Conservation (phyloP, 2,329 filamentous ascomycete species). For the Spiromastix sp. region DNA sequence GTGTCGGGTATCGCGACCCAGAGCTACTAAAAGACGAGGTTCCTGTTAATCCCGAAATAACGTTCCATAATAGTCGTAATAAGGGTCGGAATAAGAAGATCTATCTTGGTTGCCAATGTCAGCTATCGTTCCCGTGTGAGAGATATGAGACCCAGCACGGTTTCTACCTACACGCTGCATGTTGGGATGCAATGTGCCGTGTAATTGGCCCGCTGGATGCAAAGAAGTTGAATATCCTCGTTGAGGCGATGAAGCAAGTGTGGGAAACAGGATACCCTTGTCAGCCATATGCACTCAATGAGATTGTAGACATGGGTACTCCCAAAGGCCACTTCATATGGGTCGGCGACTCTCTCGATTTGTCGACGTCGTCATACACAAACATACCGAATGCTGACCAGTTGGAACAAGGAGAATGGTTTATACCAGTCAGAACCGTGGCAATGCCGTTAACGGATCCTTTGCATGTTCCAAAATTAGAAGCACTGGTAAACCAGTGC, state of each 20-base stretch:
- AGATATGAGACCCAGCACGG: not conserved
- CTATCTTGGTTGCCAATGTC: not conserved
- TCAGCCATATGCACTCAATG: not conserved
- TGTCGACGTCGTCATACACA: not conserved
- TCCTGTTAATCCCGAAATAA: not conserved
- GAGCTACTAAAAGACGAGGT: not conserved
- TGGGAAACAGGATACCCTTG: not conserved
- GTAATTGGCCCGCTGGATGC: not conserved
- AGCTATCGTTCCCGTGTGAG: not conserved
- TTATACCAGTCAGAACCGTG: not conserved
- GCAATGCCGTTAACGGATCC: not conserved
- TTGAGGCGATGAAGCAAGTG: not conserved
- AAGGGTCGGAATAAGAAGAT: slow-evolving; percentile 1
- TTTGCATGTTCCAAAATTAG: not conserved
- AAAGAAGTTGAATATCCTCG: not conserved
- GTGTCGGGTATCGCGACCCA: not conserved
- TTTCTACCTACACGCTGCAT: not conserved
- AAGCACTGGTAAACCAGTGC: not conserved
- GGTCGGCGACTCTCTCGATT: not conserved
- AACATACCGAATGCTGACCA: not conserved
- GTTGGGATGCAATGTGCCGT: not conserved
- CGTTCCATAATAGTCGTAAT: not conserved
- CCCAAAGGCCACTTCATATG: not conserved
- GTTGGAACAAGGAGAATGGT: no score
- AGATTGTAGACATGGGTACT: not conserved